These are phyloP conservation scores for Globisporangium nunn DNA, from an alignment of 352 stramenopile genomes.

Conservation along the genomic window DNA sequence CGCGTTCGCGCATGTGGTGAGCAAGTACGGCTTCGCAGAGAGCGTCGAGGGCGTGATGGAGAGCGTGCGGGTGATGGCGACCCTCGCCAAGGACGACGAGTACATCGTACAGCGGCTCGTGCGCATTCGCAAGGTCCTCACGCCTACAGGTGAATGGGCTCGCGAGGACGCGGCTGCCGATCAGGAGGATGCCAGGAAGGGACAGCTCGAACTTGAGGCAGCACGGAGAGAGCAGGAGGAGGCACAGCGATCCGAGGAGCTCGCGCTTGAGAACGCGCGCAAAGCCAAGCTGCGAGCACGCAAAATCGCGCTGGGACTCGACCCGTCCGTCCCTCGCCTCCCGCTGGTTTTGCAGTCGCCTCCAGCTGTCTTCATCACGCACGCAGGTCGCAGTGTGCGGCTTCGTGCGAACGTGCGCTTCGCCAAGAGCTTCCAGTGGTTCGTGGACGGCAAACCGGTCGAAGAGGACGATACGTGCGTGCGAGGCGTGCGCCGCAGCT, in stretches of 20 bases:
- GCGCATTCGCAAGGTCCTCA: constrained; percentile 34
- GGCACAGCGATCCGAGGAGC: constrained; percentile 19
- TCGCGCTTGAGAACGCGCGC: constrained; percentile 29
- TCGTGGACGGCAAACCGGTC: constrained; percentile 29
- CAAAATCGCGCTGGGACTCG: constrained; percentile 51
- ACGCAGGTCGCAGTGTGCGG: constrained; percentile 18
- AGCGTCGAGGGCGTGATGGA: constrained; percentile 42
- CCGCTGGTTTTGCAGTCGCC: constrained; percentile 27
- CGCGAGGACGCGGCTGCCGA: constrained; percentile 40
- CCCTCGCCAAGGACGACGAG: constrained; percentile 32
- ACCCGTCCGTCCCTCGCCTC: constrained; percentile 32
- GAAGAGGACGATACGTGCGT: constrained; percentile 6
- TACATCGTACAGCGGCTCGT: constrained; percentile 33
- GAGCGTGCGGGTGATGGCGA: constrained; percentile 32
- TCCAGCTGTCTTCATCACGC: constrained; percentile 19
- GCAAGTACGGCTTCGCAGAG: constrained; percentile 36
- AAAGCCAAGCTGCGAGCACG: constrained; percentile 39
- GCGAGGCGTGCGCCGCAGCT: constrained; percentile 20
- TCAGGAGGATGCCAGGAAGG: constrained; percentile 24
- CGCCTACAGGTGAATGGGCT: constrained; percentile 48
- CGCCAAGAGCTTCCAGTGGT: constrained; percentile 39
- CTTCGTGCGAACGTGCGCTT: constrained; percentile 38
- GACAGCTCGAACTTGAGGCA: constrained; percentile 21
- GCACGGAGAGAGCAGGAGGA: constrained; percentile 23
- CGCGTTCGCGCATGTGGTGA: constrained; percentile 28